Base-by-base conservation (phyloP, 805 yeast species). In the Pichia scutulata region DNA sequence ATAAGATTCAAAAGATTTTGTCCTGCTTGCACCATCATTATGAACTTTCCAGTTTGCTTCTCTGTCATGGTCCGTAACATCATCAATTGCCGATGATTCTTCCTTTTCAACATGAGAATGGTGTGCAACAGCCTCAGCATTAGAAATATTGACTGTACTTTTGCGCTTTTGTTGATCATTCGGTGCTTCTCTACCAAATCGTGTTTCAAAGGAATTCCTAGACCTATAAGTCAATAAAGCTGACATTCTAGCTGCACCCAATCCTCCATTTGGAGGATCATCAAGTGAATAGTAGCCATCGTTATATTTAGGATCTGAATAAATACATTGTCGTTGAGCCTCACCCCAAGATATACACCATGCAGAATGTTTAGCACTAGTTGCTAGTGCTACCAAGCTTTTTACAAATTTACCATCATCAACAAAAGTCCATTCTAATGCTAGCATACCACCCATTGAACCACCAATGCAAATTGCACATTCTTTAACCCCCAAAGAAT, bases 301-400 rank as follows among this genome's bases (percentile, higher is more conserved):
- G 50, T 78, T 75, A 65, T 89, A 93, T 62, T 86, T 85, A 10
- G 98, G 98, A 65, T 93, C 99, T 13, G 96, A 84, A 68, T 90
- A 93, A 26, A 93, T 89, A 55, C 96, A 82, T 65, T 93, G 99
- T 59, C 99, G 78, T 69, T 93, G 99, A 2, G 99, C 95, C 64
- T 93, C 99, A 49, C 95, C 92, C 99, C 99, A 93, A 4, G 96
- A 87, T 40, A 93, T 93, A 57, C 98, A 93, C 99, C 99, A 93
- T 0, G 99, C 99, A 2, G 95, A 85, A 42, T 90, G 95, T 61
- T 95, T 75, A 0, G 98, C 97, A 24, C 95, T 82, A 0, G 98
- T 92, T 1, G 99, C 99, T 48, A 92, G 69, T 0, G 97, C 92
- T 14, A 92, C 82, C 22, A 86, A 72, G 41, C 77, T 72, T 52